These are phyloP conservation scores for Dactylis glomerata DNA, from an alignment of 176 grass and related monocot genomes.

Conservation along the genomic window DNA sequence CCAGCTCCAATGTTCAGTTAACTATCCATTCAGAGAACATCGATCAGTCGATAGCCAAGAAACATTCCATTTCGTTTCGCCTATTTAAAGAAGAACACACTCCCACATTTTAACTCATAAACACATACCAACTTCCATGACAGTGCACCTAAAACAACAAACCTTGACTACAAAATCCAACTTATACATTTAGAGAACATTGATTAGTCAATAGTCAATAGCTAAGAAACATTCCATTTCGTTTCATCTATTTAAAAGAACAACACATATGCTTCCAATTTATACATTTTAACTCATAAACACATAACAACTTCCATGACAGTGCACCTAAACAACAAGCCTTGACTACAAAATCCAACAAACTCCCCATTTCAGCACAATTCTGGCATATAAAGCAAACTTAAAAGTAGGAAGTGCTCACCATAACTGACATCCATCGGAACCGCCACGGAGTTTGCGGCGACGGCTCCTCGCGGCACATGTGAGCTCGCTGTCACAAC, in stretches of 20 bases:
- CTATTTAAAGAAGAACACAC: neutral
- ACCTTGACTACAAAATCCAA: too few species aligned
- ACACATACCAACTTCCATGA: constrained; percentile 4
- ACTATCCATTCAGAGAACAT: neutral
- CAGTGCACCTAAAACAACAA: neutral
- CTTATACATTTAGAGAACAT: neutral
- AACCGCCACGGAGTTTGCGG: neutral
- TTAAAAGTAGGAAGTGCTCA: constrained; percentile 26
- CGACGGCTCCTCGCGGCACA: constrained; percentile 7
- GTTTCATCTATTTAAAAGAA: neutral
- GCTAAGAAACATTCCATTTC: too few species aligned
- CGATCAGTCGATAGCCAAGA: neutral
- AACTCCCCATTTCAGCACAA: constrained; percentile 25
- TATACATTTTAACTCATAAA: neutral
- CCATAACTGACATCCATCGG: constrained; percentile 26
- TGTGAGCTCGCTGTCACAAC: constrained; percentile 31
- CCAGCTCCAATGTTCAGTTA: neutral
- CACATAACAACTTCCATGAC: neutral
- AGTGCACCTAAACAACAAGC: neutral
- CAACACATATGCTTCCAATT: neutral
- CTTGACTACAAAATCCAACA: too few species aligned
- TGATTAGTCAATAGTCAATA: neutral
- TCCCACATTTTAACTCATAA: neutral
- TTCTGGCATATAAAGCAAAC: neutral
- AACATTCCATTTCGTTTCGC: neutral